phyloP scores from a whole-genome alignment of 768 basidiomycete genomes.

The Rickenella mellea region DNA sequence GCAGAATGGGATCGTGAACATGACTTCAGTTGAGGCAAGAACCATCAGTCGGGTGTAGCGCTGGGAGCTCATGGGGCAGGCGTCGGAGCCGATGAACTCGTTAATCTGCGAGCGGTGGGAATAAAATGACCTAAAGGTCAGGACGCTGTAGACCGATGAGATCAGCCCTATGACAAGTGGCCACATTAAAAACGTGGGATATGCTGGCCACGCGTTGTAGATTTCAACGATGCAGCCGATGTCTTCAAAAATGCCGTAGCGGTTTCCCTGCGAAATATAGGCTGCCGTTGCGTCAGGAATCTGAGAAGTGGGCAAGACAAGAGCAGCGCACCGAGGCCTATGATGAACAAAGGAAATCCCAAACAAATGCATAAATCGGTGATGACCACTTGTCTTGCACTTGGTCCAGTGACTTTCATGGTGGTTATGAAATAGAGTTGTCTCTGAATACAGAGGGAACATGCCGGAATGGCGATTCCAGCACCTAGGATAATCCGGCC shows the following conservation, averaged over 20 bases:
- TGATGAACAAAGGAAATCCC: neutral
- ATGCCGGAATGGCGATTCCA: constrained; percentile 28
- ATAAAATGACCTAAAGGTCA: too few relatives aligned
- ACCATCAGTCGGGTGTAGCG: too few relatives aligned
- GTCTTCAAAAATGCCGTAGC: constrained; percentile 21
- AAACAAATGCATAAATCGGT: constrained; percentile 9
- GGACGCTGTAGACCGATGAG: too few relatives aligned
- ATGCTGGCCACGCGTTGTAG: too few relatives aligned
- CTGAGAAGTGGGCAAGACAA: neutral
- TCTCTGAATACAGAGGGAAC: constrained; percentile 37
- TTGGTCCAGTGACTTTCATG: constrained; percentile 30
- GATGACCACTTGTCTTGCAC: constrained; percentile 26
- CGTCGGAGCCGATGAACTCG: too few relatives aligned
- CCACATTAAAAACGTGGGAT: too few relatives aligned
- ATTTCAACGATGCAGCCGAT: constrained; percentile 21
- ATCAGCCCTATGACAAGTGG: too few relatives aligned
- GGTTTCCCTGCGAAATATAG: constrained; percentile 20
- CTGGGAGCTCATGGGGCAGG: too few relatives aligned
- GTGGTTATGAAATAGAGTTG: constrained; percentile 37
- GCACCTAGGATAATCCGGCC: constrained; percentile 26
- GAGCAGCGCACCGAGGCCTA: neutral
- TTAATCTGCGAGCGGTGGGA: too few relatives aligned
- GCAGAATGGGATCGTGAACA: too few relatives aligned
- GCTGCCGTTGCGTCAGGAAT: constrained; percentile 11
- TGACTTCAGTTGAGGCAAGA: too few relatives aligned